Evolutionary conservation across 2,329 filamentous ascomycete genomes (phyloP).

Genomic region (Penicillium nordicum): DNA sequence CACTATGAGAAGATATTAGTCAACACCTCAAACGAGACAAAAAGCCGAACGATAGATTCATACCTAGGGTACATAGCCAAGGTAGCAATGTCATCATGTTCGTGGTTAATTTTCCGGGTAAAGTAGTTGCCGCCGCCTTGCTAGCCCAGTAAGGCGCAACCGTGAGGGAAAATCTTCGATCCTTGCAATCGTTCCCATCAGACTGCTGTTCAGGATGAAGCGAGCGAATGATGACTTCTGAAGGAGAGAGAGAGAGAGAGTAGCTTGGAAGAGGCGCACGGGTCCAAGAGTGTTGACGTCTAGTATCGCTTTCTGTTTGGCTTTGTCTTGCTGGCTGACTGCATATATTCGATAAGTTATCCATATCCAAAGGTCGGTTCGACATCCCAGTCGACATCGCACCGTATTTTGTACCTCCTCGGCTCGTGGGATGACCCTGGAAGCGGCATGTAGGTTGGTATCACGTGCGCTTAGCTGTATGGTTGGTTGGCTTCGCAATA

Average conservation of each 20-base stretch:
- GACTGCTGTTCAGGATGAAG: neutral
- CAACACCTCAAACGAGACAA: neutral
- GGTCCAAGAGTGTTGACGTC: neutral
- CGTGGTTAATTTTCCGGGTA: neutral
- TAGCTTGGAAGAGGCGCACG: neutral
- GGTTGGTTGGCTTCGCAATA: no score
- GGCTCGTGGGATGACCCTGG: no score
- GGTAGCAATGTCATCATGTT: neutral
- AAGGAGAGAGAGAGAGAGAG: neutral
- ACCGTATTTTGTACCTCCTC: no score
- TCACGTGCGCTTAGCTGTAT: no score
- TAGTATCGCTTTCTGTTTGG: neutral
- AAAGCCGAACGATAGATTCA: neutral
- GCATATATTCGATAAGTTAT: no score
- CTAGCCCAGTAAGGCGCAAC: neutral
- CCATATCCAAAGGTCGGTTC: no score
- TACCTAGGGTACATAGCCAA: neutral
- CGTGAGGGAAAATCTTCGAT: neutral
- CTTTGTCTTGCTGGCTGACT: no score
- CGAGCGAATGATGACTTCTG: constrained; percentile 1
- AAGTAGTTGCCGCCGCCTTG: neutral
- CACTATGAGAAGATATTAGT: neutral
- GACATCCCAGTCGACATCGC: no score
- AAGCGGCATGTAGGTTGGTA: no score
- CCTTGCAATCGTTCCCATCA: neutral